Evolutionary conservation across 176 grass and related monocot genomes (phyloP).

Genomic region (Bromus sterilis): DNA sequence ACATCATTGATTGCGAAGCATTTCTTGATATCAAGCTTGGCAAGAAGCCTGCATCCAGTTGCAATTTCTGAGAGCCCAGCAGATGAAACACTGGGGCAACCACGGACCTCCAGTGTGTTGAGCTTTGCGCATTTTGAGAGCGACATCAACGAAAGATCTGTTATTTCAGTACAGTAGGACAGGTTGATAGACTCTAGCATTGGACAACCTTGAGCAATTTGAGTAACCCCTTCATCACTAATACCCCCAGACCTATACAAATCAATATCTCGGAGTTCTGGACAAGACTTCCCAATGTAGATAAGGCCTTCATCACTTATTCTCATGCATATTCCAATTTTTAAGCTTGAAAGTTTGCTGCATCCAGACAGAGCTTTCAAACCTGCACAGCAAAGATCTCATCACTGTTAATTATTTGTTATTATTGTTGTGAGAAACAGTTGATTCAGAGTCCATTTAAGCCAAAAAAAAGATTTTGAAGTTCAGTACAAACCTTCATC

Average conservation of each 20-base stretch:
- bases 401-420: background rate
- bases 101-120: conserved; percentile 65
- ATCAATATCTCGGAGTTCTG: conserved; percentile 70
- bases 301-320: conserved; percentile 70
- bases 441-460: background rate
- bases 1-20: conserved; percentile 64
- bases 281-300: conserved; percentile 47
- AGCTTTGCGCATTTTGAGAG: conserved; percentile 64
- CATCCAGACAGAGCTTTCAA: conserved; percentile 58
- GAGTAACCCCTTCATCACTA: conserved; percentile 54
- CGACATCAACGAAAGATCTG: conserved; percentile 45
- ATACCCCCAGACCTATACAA: conserved; percentile 71
- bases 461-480: background rate
- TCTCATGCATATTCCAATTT: conserved; percentile 78
- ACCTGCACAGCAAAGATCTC: conserved; percentile 31
- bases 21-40: conserved; percentile 80
- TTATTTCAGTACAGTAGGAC: conserved; percentile 74
- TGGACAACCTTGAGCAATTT: conserved; percentile 53
- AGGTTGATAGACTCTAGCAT: conserved; percentile 62
- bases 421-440: background rate
- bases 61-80: conserved; percentile 49
- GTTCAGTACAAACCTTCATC: conserved; percentile 58
- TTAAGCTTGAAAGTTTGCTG: conserved; percentile 58
- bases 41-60: conserved; percentile 48
- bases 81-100: conserved; percentile 49